Evolutionary conservation across 2,329 filamentous ascomycete genomes (phyloP).

Genomic region (Harringtonia aguacate): DNA sequence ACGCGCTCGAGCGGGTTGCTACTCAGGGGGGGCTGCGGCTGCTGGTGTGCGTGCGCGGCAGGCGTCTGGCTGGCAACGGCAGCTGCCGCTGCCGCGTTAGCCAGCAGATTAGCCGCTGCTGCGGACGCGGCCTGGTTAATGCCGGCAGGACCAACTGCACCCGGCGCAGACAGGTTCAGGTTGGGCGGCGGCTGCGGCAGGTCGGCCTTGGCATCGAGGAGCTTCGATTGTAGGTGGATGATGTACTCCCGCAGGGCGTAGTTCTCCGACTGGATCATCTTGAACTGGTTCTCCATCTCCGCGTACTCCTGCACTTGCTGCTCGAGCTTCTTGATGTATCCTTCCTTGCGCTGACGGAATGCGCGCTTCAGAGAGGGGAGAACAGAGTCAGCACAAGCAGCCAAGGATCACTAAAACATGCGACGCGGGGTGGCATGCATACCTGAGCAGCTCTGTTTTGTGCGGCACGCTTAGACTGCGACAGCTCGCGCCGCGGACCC

Average conservation of each 20-base stretch:
- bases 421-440: too few species aligned
- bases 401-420: too few species aligned
- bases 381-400: slow-evolving; percentile 11
- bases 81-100: slow-evolving; percentile 6
- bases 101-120: slow-evolving; percentile 6
- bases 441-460: slow-evolving; percentile 97
- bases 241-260: slow-evolving; percentile 88
- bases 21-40: slow-evolving; percentile 1
- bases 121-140: background rate
- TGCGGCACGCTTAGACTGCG: slow-evolving; percentile 89
- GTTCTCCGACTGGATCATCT: slow-evolving; percentile 78
- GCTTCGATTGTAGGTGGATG: slow-evolving; percentile 74
- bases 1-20: slow-evolving; percentile 32
- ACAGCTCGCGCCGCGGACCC: slow-evolving; percentile 81
- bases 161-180: slow-evolving; percentile 45
- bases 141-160: background rate
- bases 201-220: slow-evolving; percentile 75
- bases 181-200: slow-evolving; percentile 75
- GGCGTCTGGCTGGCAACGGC: background rate
- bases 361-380: slow-evolving; percentile 55
- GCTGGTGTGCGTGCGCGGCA: slow-evolving; percentile 1
- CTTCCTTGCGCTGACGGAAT: slow-evolving; percentile 94
- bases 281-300: slow-evolving; percentile 65
- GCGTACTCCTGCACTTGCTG: slow-evolving; percentile 78
- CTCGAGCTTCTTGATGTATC: slow-evolving; percentile 96